Evolutionary conservation across 2,329 filamentous ascomycete species (phyloP).

Genomic region (Onygenales sp.): DNA sequence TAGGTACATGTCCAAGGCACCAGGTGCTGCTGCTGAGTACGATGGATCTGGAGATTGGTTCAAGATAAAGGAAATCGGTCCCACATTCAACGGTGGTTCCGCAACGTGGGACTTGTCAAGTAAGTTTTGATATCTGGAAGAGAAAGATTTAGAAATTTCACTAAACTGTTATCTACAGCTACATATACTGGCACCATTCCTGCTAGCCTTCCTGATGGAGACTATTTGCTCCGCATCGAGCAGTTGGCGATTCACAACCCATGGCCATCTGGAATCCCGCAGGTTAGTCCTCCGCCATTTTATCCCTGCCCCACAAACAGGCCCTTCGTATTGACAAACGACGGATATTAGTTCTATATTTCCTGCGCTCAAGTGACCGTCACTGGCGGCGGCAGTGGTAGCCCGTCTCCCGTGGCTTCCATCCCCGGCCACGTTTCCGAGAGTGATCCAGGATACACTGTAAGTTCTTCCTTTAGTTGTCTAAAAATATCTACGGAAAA

Average conservation of each 20-base stretch:
- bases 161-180: not conserved
- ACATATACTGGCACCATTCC: conserved; percentile 27
- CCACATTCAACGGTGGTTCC: conserved; percentile 17
- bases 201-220: conserved; percentile 33
- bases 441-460: conserved; percentile 2
- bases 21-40: conserved; percentile 13
- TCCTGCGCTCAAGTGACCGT: conserved; percentile 33
- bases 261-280: conserved; percentile 16
- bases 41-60: conserved; percentile 14
- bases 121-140: conserved; percentile 7
- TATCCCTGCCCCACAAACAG: too few species aligned
- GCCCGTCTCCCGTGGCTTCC: conserved; percentile 1
- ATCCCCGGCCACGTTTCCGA: conserved; percentile 4
- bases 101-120: conserved; percentile 33
- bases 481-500: not conserved
- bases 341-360: conserved; percentile 3
- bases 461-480: not conserved
- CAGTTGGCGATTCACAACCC: conserved; percentile 40
- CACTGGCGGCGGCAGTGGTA: conserved; percentile 31
- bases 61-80: conserved; percentile 8
- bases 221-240: conserved; percentile 40
- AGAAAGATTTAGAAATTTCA: not conserved
- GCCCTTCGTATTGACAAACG: not conserved
- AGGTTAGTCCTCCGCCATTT: not conserved
- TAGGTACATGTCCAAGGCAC: conserved; percentile 12